Base-by-base conservation (phyloP, 2,329 filamentous ascomycete genomes). In the Aspergillus sp. region DNA sequence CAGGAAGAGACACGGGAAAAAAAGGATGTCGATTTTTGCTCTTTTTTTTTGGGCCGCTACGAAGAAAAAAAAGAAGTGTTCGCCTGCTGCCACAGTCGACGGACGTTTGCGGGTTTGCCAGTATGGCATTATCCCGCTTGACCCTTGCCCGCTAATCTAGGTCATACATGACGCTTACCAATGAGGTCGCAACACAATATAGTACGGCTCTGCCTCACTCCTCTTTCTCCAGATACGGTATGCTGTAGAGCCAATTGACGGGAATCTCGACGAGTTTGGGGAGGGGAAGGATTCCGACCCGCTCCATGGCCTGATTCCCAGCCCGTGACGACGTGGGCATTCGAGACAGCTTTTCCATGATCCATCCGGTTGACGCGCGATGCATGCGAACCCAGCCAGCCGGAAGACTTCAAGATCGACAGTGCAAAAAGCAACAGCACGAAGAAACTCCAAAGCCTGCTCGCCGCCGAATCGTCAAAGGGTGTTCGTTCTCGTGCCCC, bases 161-260 rank as follows among this genome's bases (percentile, higher is more conserved):
- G 53, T 54, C 31, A 47, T 43, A 28, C 30, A 54, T 57, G 41
- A 28, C 25, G 41, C 56, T 63, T 68, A 54, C 67, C 66, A 69
- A 70, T 70, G 63, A 65, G 50, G 56, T 59, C 28, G 22, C 50
- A 38, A 49, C 46, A 59, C 54, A 65, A 60, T 64, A 48, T 46
- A 61, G 57, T 54, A 15, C 57, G 54, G 38, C 54, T 52, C 57
- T 38, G 30, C 54, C 55, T 67, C 64, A 63, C 60, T 65, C 50
- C 57, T 49, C 63, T 31, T 59, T 60, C 13, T 54, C 66, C 60
- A 51, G 57, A 63, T 64, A 57, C 22, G 64, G 64, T 43, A 65
- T 60, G 57, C 54, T 17, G 49, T 28, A 59, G 60, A 55, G 45
- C 66, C 64, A 69, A 69, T 65, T 50, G 54, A 60, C 48, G 34